phyloP scores from a whole-genome alignment of 306 rosid genomes.

The Fragaria nilgerrensis region DNA sequence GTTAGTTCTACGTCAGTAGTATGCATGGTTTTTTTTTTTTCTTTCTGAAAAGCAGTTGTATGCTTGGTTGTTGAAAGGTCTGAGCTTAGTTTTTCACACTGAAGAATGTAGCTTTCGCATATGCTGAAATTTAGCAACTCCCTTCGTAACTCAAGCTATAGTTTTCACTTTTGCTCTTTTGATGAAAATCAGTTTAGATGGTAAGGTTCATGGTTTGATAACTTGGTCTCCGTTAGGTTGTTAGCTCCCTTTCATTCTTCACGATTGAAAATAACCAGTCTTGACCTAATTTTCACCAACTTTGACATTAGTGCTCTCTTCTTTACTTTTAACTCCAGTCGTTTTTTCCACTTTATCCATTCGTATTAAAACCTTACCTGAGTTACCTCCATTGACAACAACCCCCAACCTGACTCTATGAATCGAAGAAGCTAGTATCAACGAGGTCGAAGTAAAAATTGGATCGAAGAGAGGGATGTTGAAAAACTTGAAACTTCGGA shows the following conservation, averaged over 20 bases:
- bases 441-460: neutral
- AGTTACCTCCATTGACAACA: neutral
- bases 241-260: neutral
- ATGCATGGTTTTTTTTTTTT: neutral
- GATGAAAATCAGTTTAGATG: no score
- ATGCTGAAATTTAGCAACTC: neutral
- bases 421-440: neutral
- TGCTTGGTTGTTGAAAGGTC: neutral
- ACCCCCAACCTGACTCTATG: neutral
- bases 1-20: neutral
- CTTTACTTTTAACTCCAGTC: neutral
- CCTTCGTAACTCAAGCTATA: neutral
- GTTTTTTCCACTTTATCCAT: neutral
- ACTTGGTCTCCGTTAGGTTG: neutral
- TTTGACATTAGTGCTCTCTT: neutral
- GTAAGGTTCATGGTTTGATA: neutral
- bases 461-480: neutral
- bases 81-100: neutral
- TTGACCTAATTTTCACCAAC: neutral
- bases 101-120: no score
- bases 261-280: neutral
- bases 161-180: no score
- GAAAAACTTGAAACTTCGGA: neutral
- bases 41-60: no score
- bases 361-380: neutral